Evolutionary conservation across 148 eudicot genomes (phyloP).

Genomic region (Pouteria glomerata): DNA sequence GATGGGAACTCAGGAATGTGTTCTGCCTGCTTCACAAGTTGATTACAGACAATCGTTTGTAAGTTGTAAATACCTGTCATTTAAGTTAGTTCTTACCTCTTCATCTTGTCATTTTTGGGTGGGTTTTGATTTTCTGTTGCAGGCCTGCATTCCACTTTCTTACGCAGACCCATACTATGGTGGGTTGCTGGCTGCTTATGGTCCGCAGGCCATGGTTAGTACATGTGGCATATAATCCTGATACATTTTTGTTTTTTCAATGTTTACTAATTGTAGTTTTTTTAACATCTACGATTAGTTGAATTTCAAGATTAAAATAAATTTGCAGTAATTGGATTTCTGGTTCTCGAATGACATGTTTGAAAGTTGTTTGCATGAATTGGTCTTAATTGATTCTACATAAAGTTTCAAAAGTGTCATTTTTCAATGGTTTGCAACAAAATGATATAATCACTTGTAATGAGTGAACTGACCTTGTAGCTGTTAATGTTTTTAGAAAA

Average conservation of each 20-base stretch:
- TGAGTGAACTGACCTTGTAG: too few relatives aligned
- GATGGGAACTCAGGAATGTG: conserved; percentile 29
- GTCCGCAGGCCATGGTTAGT: conserved; percentile 48
- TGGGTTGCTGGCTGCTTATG: conserved; percentile 35
- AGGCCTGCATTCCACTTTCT: conserved; percentile 39
- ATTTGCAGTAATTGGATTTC: not conserved
- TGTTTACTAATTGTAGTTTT: not conserved
- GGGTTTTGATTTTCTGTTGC: conserved; percentile 17
- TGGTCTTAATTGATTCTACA: not conserved
- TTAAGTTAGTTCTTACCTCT: not conserved
- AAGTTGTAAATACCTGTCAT: conserved; percentile 17
- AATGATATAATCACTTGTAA: not conserved
- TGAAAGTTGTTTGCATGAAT: not conserved
- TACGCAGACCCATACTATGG: conserved; percentile 40
- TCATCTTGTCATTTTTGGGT: not conserved
- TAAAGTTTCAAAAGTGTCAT: not conserved
- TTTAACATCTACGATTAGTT: not conserved
- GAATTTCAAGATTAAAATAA: not conserved
- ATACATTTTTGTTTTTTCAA: not conserved
- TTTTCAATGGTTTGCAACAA: not conserved
- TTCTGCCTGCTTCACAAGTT: conserved; percentile 35
- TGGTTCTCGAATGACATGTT: not conserved
- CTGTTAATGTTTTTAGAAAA: too few relatives aligned
- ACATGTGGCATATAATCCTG: conserved; percentile 9
- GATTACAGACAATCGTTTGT: conserved; percentile 42